A percentile compares a stretch with the other conserved stretches of the same genome.
These are phyloP conservation scores for Thelephora ganbajun DNA, from an alignment of 768 basidiomycete genomes.

Conservation along the genomic window DNA sequence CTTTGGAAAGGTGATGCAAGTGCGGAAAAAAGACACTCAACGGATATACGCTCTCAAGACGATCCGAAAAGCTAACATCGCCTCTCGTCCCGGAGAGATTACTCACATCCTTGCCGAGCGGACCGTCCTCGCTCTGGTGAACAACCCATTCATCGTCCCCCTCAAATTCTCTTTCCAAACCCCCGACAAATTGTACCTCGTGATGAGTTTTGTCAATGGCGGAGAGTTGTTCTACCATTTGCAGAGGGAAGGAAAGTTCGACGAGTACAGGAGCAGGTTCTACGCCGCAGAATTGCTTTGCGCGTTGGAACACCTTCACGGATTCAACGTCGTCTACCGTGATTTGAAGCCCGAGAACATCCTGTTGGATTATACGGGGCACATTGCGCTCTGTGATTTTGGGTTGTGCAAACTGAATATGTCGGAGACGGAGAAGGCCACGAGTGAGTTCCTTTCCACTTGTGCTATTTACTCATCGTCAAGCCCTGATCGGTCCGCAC, in stretches of 20 bases:
- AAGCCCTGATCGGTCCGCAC: slow-evolving; percentile 5
- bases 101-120: slow-evolving; percentile 96
- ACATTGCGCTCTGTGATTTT: slow-evolving; percentile 96
- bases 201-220: slow-evolving; percentile 97
- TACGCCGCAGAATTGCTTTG: slow-evolving; percentile 96
- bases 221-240: slow-evolving; percentile 97
- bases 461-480: neutral
- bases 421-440: slow-evolving; percentile 95
- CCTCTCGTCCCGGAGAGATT: slow-evolving; percentile 90
- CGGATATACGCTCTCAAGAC: slow-evolving; percentile 98
- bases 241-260: slow-evolving; percentile 93
- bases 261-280: slow-evolving; percentile 85
- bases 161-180: slow-evolving; percentile 99
- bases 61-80: slow-evolving; percentile 95
- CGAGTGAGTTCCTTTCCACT: slow-evolving; percentile 41
- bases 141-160: slow-evolving; percentile 98
- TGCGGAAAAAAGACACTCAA: slow-evolving; percentile 95
- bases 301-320: slow-evolving; percentile 90
- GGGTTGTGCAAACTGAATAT: slow-evolving; percentile 95
- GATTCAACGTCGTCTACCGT: slow-evolving; percentile 94
- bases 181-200: slow-evolving; percentile 91
- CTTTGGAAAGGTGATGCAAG: slow-evolving; percentile 99
- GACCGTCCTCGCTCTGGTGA: slow-evolving; percentile 91
- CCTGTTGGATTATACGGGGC: slow-evolving; percentile 90
- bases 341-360: slow-evolving; percentile 99